phyloP scores from a whole-genome alignment of 257 asterid species.

The Solanum chiquidenum region DNA sequence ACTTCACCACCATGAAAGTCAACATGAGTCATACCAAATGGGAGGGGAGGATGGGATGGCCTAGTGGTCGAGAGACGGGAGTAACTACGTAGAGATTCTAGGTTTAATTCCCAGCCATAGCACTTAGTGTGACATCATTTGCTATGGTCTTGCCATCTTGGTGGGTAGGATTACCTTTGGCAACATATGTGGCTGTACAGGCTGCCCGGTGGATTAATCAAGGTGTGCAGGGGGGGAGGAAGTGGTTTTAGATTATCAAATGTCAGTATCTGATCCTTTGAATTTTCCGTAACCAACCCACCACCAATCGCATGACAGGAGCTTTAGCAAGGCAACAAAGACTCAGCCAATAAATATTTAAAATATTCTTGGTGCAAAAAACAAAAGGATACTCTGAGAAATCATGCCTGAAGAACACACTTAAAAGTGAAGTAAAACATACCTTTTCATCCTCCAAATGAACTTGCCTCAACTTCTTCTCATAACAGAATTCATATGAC shows the following conservation, averaged over 20 bases:
- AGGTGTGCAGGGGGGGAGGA: neutral
- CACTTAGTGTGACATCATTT: neutral
- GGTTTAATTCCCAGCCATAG: neutral
- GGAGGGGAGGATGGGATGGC: neutral
- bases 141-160: neutral
- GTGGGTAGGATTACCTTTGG: neutral
- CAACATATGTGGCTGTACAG: neutral
- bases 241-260: neutral
- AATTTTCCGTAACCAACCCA: neutral
- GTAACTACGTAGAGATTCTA: neutral
- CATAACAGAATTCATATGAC: slow-evolving; percentile 94
- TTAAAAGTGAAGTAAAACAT: slow-evolving; percentile 6
- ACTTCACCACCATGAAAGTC: neutral
- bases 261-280: neutral
- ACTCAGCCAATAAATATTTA: neutral
- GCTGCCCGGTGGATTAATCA: neutral
- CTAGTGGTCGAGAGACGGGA: neutral
- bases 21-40: neutral
- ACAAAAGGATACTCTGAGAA: neutral
- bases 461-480: slow-evolving; percentile 66
- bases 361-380: neutral
- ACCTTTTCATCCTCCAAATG: slow-evolving; percentile 95
- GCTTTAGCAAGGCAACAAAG: neutral
- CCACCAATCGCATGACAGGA: neutral
- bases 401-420: neutral